A percentile compares a stretch with the other conserved stretches of the same genome.
Conservation (phyloP, 2,329 filamentous ascomycete genomes). For the Zelopaecilomyces penicillatus region DNA sequence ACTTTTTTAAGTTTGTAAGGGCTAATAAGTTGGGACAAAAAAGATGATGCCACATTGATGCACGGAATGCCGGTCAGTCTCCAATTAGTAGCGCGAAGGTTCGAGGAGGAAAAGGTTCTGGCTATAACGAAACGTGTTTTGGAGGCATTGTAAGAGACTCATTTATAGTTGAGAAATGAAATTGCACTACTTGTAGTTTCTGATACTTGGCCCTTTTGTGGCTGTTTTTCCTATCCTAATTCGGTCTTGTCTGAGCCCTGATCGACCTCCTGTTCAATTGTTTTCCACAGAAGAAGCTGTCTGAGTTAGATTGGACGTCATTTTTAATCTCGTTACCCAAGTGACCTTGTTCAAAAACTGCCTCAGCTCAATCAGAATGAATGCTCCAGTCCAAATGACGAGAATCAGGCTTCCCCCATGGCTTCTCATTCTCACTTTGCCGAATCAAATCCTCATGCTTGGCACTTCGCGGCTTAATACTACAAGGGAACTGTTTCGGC, state of each 20-base stretch:
- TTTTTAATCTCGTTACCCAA: too few species aligned
- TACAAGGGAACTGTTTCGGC: slow-evolving; percentile 3
- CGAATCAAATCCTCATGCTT: slow-evolving; percentile 2
- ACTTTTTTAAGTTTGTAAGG: not conserved
- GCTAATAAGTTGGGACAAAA: not conserved
- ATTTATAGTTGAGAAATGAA: not conserved
- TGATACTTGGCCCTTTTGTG: not conserved
- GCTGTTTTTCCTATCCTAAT: too few species aligned
- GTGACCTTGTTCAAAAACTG: too few species aligned
- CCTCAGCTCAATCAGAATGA: too few species aligned
- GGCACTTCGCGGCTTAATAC: slow-evolving; percentile 10
- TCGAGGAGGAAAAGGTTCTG: slow-evolving; percentile 34
- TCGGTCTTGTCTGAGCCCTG: too few species aligned
- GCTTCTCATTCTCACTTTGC: slow-evolving; percentile 1
- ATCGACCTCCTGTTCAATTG: too few species aligned
- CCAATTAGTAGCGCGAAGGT: slow-evolving; percentile 33
- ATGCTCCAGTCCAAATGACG: too few species aligned
- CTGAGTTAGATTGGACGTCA: too few species aligned
- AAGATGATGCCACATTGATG: slow-evolving; percentile 28
- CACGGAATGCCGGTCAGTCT: slow-evolving; percentile 36
- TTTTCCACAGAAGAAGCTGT: too few species aligned
- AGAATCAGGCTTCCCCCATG: slow-evolving; percentile 5
- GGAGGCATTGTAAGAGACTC: slow-evolving; percentile 8
- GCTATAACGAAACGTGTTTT: slow-evolving; percentile 22
- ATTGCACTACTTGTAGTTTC: not conserved